Conservation (phyloP, 108 stramenopile species). For the Cyclostephanos invisitatus region DNA sequence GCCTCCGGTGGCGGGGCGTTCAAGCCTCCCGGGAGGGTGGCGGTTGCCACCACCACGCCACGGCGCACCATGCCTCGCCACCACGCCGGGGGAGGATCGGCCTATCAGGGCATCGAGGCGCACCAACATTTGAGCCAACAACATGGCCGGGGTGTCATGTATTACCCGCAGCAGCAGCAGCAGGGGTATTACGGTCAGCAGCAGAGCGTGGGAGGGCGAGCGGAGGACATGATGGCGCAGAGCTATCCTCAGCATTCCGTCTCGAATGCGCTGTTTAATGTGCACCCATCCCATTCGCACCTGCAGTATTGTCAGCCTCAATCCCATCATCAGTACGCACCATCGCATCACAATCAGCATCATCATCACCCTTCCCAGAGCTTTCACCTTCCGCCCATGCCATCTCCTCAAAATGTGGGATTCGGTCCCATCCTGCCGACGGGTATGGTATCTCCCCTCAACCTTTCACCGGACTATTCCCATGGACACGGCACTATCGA, state of each 20-base stretch:
- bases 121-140: conserved; percentile 8
- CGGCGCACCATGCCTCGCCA: conserved; percentile 10
- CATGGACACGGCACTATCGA: conserved; percentile 4
- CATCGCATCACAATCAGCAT: conserved; percentile 6
- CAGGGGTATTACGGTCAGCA: conserved; percentile 15
- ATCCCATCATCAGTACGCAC: conserved; percentile 6
- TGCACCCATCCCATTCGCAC: conserved; percentile 5
- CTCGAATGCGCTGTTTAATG: conserved; percentile 8
- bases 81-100: not conserved
- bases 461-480: conserved; percentile 16
- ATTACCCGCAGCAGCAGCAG: conserved; percentile 13
- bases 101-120: conserved; percentile 1
- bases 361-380: conserved; percentile 8
- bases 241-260: not conserved
- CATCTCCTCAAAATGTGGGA: conserved; percentile 12
- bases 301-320: conserved; percentile 12
- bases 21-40: conserved; percentile 12
- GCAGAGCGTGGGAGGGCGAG: not conserved
- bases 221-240: not conserved
- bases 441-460: conserved; percentile 33
- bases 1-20: conserved; percentile 17
- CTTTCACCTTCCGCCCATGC: conserved; percentile 8
- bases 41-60: conserved; percentile 12
- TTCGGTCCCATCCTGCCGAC: conserved; percentile 12
- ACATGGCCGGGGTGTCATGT: not conserved